These are phyloP conservation scores for Coemansia sp. DNA, from an alignment of 192 early-diverging fungal genomes.

Conservation along the genomic window DNA sequence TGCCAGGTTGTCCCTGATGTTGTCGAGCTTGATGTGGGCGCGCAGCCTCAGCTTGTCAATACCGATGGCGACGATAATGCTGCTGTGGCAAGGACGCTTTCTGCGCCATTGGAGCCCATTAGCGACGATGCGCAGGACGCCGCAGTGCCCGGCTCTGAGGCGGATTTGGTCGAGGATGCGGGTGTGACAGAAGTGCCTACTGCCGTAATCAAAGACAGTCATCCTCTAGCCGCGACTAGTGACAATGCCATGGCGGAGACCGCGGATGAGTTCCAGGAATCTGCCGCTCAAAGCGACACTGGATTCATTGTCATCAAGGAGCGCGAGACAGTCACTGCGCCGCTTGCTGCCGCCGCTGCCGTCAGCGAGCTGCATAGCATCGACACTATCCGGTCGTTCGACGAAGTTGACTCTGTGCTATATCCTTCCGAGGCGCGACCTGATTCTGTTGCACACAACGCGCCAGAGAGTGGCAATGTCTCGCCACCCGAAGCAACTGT, in stretches of 20 bases:
- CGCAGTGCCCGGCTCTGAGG: not conserved
- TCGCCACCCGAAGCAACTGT: constrained; percentile 7
- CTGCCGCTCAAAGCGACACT: not conserved
- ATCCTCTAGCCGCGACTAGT: not conserved
- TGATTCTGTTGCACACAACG: not conserved
- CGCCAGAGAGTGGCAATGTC: not conserved
- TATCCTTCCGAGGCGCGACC: not conserved
- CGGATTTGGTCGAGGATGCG: not conserved
- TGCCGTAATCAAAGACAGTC: not conserved
- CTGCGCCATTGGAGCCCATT: not conserved
- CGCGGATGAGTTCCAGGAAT: not conserved
- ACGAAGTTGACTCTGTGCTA: constrained; percentile 1
- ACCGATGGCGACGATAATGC: not conserved
- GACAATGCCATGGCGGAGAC: not conserved
- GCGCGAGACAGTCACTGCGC: not conserved
- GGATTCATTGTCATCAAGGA: not conserved
- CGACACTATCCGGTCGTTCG: not conserved
- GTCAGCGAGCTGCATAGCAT: constrained; percentile 2
- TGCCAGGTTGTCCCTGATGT: not conserved
- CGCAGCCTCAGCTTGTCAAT: not conserved
- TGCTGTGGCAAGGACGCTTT: not conserved
- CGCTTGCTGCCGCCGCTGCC: not conserved
- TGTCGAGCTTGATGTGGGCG: not conserved
- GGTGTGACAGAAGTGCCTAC: not conserved
- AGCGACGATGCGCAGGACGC: not conserved